A percentile compares a stretch with the other conserved stretches of the same genome.
phyloP scores from a whole-genome alignment of 2,329 filamentous ascomycete genomes.

The Colletotrichum sp. region DNA sequence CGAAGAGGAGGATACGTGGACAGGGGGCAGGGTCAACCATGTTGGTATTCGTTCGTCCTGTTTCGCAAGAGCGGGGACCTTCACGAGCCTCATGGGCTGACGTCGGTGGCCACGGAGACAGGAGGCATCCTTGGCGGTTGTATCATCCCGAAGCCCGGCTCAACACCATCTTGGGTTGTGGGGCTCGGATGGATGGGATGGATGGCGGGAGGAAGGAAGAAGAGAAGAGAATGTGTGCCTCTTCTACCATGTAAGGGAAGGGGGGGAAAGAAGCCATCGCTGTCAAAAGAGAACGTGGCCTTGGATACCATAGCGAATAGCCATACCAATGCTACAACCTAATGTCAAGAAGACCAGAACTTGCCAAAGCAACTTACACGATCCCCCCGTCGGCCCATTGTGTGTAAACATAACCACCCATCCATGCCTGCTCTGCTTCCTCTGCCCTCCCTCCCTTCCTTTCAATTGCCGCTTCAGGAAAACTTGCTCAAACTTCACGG shows the following conservation, averaged over 20 bases:
- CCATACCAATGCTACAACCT: constrained; percentile 10
- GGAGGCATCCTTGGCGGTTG: constrained; percentile 5
- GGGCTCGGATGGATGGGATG: background rate
- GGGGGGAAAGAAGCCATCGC: background rate
- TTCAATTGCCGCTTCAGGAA: background rate
- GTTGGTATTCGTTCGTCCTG: background rate
- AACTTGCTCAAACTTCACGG: background rate
- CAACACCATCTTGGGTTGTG: background rate
- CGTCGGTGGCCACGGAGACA: background rate
- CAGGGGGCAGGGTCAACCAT: background rate
- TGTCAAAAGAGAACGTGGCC: constrained; percentile 1
- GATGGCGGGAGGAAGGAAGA: background rate
- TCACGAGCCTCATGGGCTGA: background rate
- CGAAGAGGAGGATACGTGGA: background rate
- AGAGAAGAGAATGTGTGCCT: background rate
- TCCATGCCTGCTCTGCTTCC: background rate
- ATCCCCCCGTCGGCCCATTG: background rate
- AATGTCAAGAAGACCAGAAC: constrained; percentile 6
- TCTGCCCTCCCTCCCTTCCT: background rate
- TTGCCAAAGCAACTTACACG: background rate
- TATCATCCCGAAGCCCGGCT: constrained; percentile 17
- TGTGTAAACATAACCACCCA: background rate
- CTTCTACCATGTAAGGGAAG: background rate
- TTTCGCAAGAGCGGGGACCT: background rate
- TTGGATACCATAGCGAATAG: background rate